These are phyloP conservation scores for Grosmannia penicillata DNA, from an alignment of 2,329 filamentous ascomycete genomes.

Conservation along the genomic window DNA sequence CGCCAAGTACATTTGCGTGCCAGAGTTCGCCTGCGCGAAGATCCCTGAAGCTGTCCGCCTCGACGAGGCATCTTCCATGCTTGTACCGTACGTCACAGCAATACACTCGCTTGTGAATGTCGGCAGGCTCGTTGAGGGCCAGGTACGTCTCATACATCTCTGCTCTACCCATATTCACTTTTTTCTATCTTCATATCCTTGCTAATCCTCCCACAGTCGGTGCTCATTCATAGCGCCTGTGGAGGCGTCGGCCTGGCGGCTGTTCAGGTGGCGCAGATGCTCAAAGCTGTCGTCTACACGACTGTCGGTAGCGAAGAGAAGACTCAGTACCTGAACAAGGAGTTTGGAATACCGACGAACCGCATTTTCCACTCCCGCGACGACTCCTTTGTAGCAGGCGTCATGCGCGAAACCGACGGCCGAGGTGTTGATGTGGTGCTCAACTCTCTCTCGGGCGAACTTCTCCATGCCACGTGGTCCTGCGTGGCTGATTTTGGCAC, in stretches of 20 bases:
- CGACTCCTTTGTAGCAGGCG: slow-evolving; percentile 14
- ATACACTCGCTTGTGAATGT: slow-evolving; percentile 14
- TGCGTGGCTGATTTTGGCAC: slow-evolving; percentile 19
- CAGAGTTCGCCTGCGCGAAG: slow-evolving; percentile 3
- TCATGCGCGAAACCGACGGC: slow-evolving; percentile 13
- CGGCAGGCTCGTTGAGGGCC: slow-evolving; percentile 10
- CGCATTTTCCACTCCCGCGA: slow-evolving; percentile 18
- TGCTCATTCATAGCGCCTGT: slow-evolving; percentile 12
- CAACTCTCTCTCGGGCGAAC: slow-evolving; percentile 17
- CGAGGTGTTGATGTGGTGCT: slow-evolving; percentile 17
- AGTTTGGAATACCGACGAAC: slow-evolving; percentile 14
- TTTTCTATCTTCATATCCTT: no score
- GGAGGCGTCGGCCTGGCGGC: slow-evolving; percentile 12
- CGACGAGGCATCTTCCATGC: slow-evolving; percentile 13
- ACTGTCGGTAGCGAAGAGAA: slow-evolving; percentile 16
- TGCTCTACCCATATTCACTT: no score
- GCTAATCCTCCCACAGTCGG: slow-evolving; percentile 5
- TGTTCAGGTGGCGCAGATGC: slow-evolving; percentile 7
- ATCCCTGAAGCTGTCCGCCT: slow-evolving; percentile 15
- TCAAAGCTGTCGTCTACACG: slow-evolving; percentile 14
- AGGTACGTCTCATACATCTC: no score
- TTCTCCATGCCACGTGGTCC: slow-evolving; percentile 16
- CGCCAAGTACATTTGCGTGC: no score
- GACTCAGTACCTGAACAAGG: slow-evolving; percentile 13
- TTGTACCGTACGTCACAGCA: slow-evolving; percentile 15